Base-by-base conservation (phyloP, 495 filamentous ascomycete species). In the Lasiosphaeria ovina region DNA sequence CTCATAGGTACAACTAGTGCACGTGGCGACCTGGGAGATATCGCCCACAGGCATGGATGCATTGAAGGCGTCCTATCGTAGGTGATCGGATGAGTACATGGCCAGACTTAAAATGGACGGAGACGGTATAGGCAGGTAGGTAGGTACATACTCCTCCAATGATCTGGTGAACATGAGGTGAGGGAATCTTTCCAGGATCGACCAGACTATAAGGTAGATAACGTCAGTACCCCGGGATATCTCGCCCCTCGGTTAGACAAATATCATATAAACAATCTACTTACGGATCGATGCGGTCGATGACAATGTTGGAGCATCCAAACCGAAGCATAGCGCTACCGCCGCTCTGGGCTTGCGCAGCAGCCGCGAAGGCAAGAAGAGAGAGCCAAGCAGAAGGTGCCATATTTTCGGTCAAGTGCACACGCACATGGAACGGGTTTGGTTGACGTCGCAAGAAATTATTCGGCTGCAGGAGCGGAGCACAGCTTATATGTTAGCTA, bases 1-100 rank as follows among this genome's bases (percentile, higher is more conserved):
- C 31, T 70, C 66, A 55, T 78, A 79, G 35, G 67, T 69, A 62
- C 77, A 79, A 3, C 73, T 74, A 0, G 77, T 79, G 68, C 77
- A 79, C 11, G 47, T 65, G 12, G 76, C 72, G 10, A 66, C 52
- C 32, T 58, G 57, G 10, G 77, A 65, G 33, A 77, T 72, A 54
- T 80, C 76, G 34, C 65, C 67, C 10, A 45, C 42, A 3, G 75
- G 72, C 73, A 79, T 77, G 35, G 71, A 69, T 1, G 72, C 74
- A 64, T 78, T 77, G 73, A 79, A 78, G 38, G 65, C 73, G 53
- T 78, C 58, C 69, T 70, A 35, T 1, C 17, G n/a, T 3, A 35
- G 1, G 10, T 47, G 11, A 35, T 14, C 10, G 32, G 9, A 14
- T 45, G 6, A 54, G 47, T 36, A 35, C 3, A 3, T 50, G n/a